phyloP scores from a whole-genome alignment of 768 basidiomycete genomes.

The Sporobolomyces phaffii region DNA sequence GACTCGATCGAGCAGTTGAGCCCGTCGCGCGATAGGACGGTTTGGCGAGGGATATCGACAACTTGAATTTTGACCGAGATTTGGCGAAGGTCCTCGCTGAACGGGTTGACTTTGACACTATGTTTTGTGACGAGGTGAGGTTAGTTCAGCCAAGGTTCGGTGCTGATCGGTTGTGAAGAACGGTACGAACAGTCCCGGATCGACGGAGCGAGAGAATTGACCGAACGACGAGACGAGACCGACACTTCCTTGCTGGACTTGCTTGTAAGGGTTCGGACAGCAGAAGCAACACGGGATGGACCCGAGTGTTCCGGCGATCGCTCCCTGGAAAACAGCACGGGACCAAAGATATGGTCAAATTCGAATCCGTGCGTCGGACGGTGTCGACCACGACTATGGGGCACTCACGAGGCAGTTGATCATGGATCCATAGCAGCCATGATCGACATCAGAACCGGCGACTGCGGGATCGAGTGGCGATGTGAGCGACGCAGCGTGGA shows the following conservation, averaged over 20 bases:
- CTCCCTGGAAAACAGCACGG: background rate
- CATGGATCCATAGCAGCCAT: slow-evolving; percentile 46
- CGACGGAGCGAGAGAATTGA: slow-evolving; percentile 70
- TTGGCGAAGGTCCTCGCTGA: slow-evolving; percentile 75
- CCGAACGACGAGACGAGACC: slow-evolving; percentile 90
- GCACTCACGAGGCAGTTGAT: slow-evolving; percentile 30
- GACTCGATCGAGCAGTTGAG: slow-evolving; percentile 35
- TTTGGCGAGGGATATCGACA: slow-evolving; percentile 72
- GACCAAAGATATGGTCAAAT: background rate
- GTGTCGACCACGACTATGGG: background rate
- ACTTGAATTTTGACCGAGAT: slow-evolving; percentile 97
- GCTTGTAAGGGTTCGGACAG: slow-evolving; percentile 56
- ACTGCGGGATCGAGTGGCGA: no score
- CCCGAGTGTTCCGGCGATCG: slow-evolving; percentile 29
- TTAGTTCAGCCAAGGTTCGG: no score
- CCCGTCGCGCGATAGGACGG: slow-evolving; percentile 63
- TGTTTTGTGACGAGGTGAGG: slow-evolving; percentile 52
- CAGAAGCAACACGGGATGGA: slow-evolving; percentile 49
- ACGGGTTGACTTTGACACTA: slow-evolving; percentile 77
- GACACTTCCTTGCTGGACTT: slow-evolving; percentile 80
- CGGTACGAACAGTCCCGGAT: background rate
- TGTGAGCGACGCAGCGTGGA: slow-evolving; percentile 55
- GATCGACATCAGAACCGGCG: slow-evolving; percentile 69
- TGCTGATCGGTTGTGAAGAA: background rate
- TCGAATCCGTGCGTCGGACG: background rate